Evolutionary conservation across 1,284 basidiomycete species (phyloP).

Genomic region (Moniliella sp.): DNA sequence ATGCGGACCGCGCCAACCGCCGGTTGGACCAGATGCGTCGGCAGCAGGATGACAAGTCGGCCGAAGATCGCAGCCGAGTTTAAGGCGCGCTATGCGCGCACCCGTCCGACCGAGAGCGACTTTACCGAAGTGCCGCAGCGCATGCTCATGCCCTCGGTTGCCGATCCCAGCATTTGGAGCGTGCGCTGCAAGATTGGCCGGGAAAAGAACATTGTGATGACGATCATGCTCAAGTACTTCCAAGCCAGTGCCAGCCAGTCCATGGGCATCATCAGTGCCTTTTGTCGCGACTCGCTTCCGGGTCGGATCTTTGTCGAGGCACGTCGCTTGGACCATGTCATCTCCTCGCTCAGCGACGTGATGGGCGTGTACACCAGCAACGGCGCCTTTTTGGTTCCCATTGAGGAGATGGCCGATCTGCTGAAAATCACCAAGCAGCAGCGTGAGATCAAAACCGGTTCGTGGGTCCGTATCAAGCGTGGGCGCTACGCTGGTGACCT

Average conservation of each 20-base stretch:
- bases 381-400: slow-evolving; percentile 66
- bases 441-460: slow-evolving; percentile 58
- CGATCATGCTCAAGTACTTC: slow-evolving; percentile 74
- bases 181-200: slow-evolving; percentile 79
- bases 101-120: slow-evolving; percentile 41
- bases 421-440: slow-evolving; percentile 89
- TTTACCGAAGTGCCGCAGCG: slow-evolving; percentile 60
- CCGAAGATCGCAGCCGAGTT: slow-evolving; percentile 68
- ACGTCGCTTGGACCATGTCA: slow-evolving; percentile 62
- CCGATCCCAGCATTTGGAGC: slow-evolving; percentile 88
- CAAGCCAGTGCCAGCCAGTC: slow-evolving; percentile 29
- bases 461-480: slow-evolving; percentile 82
- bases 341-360: slow-evolving; percentile 62
- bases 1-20: slow-evolving; percentile 49
- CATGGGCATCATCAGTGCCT: slow-evolving; percentile 68
- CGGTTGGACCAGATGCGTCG: slow-evolving; percentile 54
- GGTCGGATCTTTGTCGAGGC: slow-evolving; percentile 94
- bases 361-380: slow-evolving; percentile 61
- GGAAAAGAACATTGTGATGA: slow-evolving; percentile 76
- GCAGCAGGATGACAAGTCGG: slow-evolving; percentile 58
- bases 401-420: slow-evolving; percentile 92
- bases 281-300: slow-evolving; percentile 78
- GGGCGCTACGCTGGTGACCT: slow-evolving; percentile 86
- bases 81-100: slow-evolving; percentile 51
- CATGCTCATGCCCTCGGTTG: slow-evolving; percentile 84